Conservation (phyloP, 208 protist genomes). For the Tritrichomonas foetus region DNA sequence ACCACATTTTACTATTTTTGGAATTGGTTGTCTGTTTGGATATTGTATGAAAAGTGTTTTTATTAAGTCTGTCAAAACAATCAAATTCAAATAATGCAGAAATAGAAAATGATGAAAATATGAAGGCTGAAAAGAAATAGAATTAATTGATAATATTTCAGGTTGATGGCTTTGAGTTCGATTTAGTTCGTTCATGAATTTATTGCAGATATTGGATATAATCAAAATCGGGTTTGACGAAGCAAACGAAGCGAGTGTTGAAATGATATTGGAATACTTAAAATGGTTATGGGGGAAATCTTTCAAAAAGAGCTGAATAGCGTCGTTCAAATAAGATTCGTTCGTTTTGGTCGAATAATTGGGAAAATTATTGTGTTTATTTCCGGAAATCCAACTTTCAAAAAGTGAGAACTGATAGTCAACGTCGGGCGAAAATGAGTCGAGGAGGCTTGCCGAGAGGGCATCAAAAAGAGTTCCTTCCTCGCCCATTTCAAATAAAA, state of each 20-base stretch:
- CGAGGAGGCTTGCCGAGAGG: not conserved
- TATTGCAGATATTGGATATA: not conserved
- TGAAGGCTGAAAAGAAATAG: not conserved
- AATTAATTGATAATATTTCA: not conserved
- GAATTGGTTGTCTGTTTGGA: not conserved
- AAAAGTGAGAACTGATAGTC: not conserved
- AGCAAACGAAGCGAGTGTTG: not conserved
- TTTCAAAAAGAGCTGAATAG: not conserved
- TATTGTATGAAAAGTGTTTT: not conserved
- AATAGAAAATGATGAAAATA: constrained; percentile 33
- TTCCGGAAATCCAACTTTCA: not conserved
- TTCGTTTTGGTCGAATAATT: too few relatives aligned
- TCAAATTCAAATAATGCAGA: not conserved
- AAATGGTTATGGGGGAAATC: not conserved
- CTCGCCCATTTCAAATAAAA: constrained; percentile 30
- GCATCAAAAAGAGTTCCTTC: not conserved
- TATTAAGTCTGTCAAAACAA: not conserved
- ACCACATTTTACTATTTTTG: not conserved
- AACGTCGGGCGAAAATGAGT: not conserved
- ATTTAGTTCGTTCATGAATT: not conserved
- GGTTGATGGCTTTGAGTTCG: not conserved
- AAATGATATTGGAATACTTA: not conserved
- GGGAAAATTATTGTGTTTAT: not conserved
- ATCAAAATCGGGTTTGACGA: not conserved
- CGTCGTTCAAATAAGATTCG: not conserved